Conservation (phyloP, 2,329 filamentous ascomycete genomes). For the Epichloe elymi region DNA sequence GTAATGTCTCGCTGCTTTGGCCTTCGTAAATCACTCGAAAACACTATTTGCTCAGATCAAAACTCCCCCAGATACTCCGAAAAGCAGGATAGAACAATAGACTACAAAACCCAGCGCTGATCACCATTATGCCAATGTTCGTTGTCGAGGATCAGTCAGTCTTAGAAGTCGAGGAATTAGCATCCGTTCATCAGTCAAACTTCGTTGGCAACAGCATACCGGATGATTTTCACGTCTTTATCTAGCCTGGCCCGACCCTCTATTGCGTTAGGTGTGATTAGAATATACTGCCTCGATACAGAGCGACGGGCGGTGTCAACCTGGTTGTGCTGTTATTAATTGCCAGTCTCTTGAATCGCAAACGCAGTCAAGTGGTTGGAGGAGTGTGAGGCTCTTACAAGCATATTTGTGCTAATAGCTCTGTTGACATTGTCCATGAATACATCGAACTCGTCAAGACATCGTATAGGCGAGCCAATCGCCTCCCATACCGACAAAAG, state of each 20-base stretch:
- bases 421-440: slow-evolving; percentile 99
- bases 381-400: slow-evolving; percentile 43
- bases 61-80: background rate
- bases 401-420: slow-evolving; percentile 84
- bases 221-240: slow-evolving; percentile 66
- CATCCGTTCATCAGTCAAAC: background rate
- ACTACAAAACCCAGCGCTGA: background rate
- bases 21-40: background rate
- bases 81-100: background rate
- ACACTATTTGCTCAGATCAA: background rate
- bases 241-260: slow-evolving; percentile 42
- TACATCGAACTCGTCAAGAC: slow-evolving; percentile 95
- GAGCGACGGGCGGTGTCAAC: slow-evolving; percentile 74
- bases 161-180: slow-evolving; percentile 18
- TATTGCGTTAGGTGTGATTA: slow-evolving; percentile 90
- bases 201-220: slow-evolving; percentile 28
- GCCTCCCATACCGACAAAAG: slow-evolving; percentile 92
- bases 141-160: slow-evolving; percentile 46
- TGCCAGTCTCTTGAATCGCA: background rate
- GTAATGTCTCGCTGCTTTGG: background rate
- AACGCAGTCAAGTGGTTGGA: background rate
- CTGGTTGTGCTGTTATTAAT: slow-evolving; percentile 26
- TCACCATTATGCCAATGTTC: slow-evolving; percentile 22
- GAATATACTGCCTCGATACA: slow-evolving; percentile 84
- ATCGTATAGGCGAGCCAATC: slow-evolving; percentile 90